Evolutionary conservation across 805 yeast genomes (phyloP).

Genomic region (Candida mattraensis): DNA sequence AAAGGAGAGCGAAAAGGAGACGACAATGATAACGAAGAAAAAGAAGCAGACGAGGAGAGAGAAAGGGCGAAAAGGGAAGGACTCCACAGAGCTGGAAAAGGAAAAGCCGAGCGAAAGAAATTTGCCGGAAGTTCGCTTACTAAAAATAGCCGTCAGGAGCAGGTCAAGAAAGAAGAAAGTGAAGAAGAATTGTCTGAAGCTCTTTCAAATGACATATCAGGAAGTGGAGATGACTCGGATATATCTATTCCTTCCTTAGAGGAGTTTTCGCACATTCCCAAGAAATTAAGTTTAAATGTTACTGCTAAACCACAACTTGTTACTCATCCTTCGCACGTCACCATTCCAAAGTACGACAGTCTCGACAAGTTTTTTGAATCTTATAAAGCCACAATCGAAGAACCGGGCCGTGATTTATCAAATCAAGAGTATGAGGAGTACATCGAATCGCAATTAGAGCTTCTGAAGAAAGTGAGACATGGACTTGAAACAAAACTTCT

Average conservation of each 20-base stretch:
- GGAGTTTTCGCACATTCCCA: constrained; percentile 23
- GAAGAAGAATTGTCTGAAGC: constrained; percentile 7
- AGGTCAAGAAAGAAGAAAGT: constrained; percentile 2
- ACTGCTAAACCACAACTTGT: constrained; percentile 46
- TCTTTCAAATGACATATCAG: constrained; percentile 5
- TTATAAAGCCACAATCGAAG: constrained; percentile 58
- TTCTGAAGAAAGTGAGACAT: constrained; percentile 43
- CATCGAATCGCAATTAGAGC: constrained; percentile 49
- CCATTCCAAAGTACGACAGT: constrained; percentile 43
- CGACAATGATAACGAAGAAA: constrained; percentile 2
- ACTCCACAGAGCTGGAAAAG: not conserved
- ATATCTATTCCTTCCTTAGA: constrained; percentile 19
- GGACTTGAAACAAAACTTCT: constrained; percentile 47
- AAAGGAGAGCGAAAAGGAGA: constrained; percentile 2
- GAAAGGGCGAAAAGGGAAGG: constrained; percentile 3
- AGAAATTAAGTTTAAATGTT: constrained; percentile 33
- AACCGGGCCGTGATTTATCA: constrained; percentile 44
- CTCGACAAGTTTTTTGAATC: constrained; percentile 51
- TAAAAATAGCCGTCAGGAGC: no score
- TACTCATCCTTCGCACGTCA: constrained; percentile 60
- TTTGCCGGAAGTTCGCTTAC: no score
- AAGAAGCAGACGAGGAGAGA: constrained; percentile 3
- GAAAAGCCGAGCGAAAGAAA: not conserved
- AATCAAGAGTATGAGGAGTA: constrained; percentile 60
- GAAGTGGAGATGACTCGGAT: constrained; percentile 17